Base-by-base conservation (phyloP, 75 land plant species). In the Pseudotsuga menziesii region DNA sequence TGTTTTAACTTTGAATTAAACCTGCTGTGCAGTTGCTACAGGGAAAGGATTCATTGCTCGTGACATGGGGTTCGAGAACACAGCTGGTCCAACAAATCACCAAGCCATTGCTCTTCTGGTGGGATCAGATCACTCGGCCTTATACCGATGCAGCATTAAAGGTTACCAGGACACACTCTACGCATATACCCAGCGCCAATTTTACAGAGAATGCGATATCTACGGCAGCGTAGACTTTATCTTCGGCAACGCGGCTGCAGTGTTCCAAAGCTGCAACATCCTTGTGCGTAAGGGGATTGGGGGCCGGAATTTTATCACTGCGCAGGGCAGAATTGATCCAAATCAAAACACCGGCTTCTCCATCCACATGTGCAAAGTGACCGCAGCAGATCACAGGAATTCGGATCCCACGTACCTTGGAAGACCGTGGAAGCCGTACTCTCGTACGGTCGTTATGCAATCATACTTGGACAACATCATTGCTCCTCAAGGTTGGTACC, bases 141-240 rank as follows among this genome's bases (percentile, higher is more conserved):
- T 78, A 32, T 82, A 78, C 78, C 80, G 76, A 4, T 82, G 84
- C 83, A 39, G 71, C 55, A 29, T 84, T 29, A 78, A 75, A 20
- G 64, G 77, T 15, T 78, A 39, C 66, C 86, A 85, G 56, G 86
- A 85, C 78, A 85, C 84, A 0, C 84, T 85, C 39, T 82, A 82
- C 67, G 74, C 80, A 36, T 59, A 81, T 63, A 60, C 86, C 14
- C 72, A 72, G 58, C 83, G 84, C 61, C 86, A 82, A 57, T 85
- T 77, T 80, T 84, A 84, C 77, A 73, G 84, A 13, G 79, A 84
- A 15, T 84, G 84, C 67, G 62, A 61, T 62, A 67, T 84, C 77
- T 74, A 26, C 25, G 83, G 86, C 80, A 84, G 80, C 58, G 79
- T 83, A 3, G 78, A 83, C 60, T 83, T 83, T 57, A 79, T 83